phyloP scores from a whole-genome alignment of 1,284 basidiomycete genomes.

The Neonothopanus nambi region DNA sequence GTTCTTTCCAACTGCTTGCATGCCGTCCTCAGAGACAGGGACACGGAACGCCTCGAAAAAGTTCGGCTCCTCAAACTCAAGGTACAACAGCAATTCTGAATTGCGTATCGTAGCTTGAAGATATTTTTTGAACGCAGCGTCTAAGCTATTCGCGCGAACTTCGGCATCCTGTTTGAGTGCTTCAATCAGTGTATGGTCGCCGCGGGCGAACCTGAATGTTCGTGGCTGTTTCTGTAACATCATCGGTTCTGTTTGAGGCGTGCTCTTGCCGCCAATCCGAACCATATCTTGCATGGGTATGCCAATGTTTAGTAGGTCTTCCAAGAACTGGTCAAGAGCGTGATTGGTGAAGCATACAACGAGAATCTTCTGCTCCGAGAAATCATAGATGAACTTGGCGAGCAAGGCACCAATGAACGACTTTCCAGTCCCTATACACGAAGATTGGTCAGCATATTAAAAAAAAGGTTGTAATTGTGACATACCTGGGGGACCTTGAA shows the following conservation, averaged over 20 bases:
- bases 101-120: slow-evolving; percentile 20
- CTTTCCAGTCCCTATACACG: slow-evolving; percentile 58
- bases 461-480: slow-evolving; percentile 3
- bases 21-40: slow-evolving; percentile 41
- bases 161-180: slow-evolving; percentile 29
- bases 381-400: slow-evolving; percentile 54
- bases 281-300: slow-evolving; percentile 48
- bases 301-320: slow-evolving; percentile 56
- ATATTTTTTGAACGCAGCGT: slow-evolving; percentile 34
- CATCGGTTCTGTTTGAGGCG: slow-evolving; percentile 42
- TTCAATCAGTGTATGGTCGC: slow-evolving; percentile 43
- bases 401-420: slow-evolving; percentile 66
- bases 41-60: slow-evolving; percentile 51
- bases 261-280: slow-evolving; percentile 57
- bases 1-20: slow-evolving; percentile 38
- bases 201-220: slow-evolving; percentile 18
- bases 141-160: slow-evolving; percentile 27
- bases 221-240: slow-evolving; percentile 29
- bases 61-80: slow-evolving; percentile 46
- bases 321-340: slow-evolving; percentile 64
- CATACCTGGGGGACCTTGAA: slow-evolving; percentile 69
- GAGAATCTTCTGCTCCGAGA: slow-evolving; percentile 46
- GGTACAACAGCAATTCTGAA: slow-evolving; percentile 37
- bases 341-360: slow-evolving; percentile 72
- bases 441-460: neutral